These are phyloP conservation scores for Camellia sinensis DNA, from an alignment of 148 eudicot genomes.

Conservation along the genomic window DNA sequence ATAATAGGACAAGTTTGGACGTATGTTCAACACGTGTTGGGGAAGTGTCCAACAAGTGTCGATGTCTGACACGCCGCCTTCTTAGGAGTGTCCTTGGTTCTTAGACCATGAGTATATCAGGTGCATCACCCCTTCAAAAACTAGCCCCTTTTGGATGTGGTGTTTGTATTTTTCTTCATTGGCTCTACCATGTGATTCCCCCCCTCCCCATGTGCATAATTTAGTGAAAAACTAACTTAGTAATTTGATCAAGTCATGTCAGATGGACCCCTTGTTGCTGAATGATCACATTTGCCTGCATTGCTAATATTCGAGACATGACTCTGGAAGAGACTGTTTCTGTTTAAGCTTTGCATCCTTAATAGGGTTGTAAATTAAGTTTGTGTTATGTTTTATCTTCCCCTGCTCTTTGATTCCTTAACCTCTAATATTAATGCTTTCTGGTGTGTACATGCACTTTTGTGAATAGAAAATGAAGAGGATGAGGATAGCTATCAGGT, in stretches of 20 bases:
- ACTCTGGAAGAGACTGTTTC: not conserved
- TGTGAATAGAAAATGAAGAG: constrained; percentile 35
- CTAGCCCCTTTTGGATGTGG: no score
- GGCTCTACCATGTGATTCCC: not conserved
- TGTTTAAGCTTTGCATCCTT: constrained; percentile 4
- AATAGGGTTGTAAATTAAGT: not conserved
- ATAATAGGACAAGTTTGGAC: no score
- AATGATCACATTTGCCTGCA: not conserved
- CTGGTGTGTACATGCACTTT: not conserved
- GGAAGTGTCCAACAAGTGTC: no score
- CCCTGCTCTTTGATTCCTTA: not conserved
- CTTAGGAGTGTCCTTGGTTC: no score
- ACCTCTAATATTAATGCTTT: not conserved
- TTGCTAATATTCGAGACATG: not conserved
- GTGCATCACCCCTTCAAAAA: no score
- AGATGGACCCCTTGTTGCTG: constrained; percentile 7
- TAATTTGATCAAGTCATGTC: not conserved
- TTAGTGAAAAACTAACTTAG: not conserved
- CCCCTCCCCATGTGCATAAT: no score
- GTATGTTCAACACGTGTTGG: no score
- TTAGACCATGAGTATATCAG: no score
- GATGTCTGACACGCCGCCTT: no score
- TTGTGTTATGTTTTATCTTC: not conserved
- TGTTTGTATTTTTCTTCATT: no score
- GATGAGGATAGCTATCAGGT: constrained; percentile 41